Evolutionary conservation across 345 rosid species (phyloP), one percentile per base, ranked within the genome.

Genomic region (Passiflora organensis): DNA sequence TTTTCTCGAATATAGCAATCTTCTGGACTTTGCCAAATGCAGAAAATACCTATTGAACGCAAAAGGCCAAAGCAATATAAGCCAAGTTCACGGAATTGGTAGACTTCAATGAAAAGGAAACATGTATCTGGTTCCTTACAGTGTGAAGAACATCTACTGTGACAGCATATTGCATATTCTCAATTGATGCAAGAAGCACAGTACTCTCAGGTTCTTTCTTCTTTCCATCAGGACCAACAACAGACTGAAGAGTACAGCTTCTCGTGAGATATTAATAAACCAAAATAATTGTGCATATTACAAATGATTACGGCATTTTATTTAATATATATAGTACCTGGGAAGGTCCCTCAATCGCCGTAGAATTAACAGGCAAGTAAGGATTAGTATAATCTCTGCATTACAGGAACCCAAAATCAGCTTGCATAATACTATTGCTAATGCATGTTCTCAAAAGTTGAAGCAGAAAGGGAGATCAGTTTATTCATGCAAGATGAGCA

Each of bases 111-210:
- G n/a, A 14, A n/a, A 38, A 48, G 32, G n/a, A 43, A 63, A 49
- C 32, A 56, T 21, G 24, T 10, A 56, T 14, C n/a, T n/a, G 55
- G 54, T 54, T 66, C 58, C 77, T 79, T 71, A 93, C 96, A 53
- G 85, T 86, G 68, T 93, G 83, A 72, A 93, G 83, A 59, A 84
- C 86, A 72, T 93, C 95, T 55, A 89, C 84, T 17, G 99, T 89
- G 53, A 93, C 95, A 53, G 91, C 96, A 69, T 93, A 89, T 74
- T 86, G 99, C 99, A 93, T 89, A 71, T 89, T 93, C 76, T 86
- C 99, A 47, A 93, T 86, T 22, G 94, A 67, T 62, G 89, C 99
- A 67, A 93, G 96, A 65, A 93, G 91, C 36, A 93, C 94, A 32
- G 89, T 93, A 73, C 91, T 86, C 82, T 89, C 89, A 49, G 86